These are phyloP conservation scores for Ophiostoma triangulosporum DNA, from an alignment of 2,329 filamentous ascomycete genomes.

Conservation along the genomic window DNA sequence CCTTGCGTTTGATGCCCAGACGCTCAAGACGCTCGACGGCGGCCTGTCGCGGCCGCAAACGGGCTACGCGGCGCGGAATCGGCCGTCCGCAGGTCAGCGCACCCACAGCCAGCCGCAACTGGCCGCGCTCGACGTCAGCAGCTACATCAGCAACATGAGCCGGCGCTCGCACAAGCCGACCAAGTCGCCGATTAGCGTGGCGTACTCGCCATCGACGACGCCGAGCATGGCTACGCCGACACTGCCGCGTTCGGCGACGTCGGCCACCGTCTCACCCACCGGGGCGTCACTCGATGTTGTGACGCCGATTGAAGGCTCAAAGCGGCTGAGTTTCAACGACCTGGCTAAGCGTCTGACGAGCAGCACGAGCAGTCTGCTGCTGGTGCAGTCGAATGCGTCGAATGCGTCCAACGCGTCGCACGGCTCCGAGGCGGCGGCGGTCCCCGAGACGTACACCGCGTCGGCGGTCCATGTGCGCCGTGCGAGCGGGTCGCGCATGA, in stretches of 20 bases:
- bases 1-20: conserved; percentile 22
- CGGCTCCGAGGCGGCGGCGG: not conserved
- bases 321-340: conserved; percentile 48
- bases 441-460: not conserved
- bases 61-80: conserved; percentile 31
- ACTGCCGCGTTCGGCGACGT: conserved; percentile 9
- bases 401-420: not conserved
- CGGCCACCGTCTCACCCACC: not conserved
- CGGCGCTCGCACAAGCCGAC: conserved; percentile 6
- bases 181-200: conserved; percentile 14
- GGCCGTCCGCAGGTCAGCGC: conserved; percentile 30
- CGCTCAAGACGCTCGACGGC: conserved; percentile 20
- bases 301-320: conserved; percentile 19
- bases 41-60: conserved; percentile 31
- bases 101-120: conserved; percentile 37
- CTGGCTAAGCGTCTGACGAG: conserved; percentile 47
- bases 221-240: conserved; percentile 14
- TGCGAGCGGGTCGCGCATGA: conserved; percentile 8
- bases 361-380: conserved; percentile 44
- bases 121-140: conserved; percentile 25
- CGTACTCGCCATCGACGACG: conserved; percentile 20
- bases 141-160: conserved; percentile 1
- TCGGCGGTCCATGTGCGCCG: not conserved
- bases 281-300: not conserved
- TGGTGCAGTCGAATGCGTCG: conserved; percentile 37